Base-by-base conservation (phyloP, 768 basidiomycete species). In the Lyophyllum semitale region DNA sequence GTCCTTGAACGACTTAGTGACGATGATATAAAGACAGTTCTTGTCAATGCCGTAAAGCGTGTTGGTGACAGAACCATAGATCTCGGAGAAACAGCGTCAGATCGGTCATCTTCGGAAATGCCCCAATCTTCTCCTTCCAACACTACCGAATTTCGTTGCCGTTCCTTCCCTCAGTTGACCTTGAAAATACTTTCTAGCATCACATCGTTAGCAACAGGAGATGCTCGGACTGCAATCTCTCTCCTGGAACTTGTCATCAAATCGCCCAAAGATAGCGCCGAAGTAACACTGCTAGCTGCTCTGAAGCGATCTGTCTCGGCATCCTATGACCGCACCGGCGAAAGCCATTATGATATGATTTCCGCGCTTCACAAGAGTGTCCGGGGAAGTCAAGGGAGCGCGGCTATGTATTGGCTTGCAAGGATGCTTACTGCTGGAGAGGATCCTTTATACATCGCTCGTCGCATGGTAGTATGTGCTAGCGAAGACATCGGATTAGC, bases 401-500 rank as follows among this genome's bases (percentile, higher is more conserved):
- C 91, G 0, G 92, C 92, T 6, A 72, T 93, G 76, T 95, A 94
- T 67, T 95, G 92, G 91, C 77, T 95, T 20, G 91, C 91, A 9
- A 81, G 89, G 47, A 93, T 93, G 91, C 74, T 93, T 30, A 80
- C 76, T 32, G 87, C 82, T 25, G 91, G 91, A 18, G 91, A 93
- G 67, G 91, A 94, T 68, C 89, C 92, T 3, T 61, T 91, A 44
- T 94, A 82, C 61, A 80, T 93, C 54, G 87, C 84, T 6, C 76
- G 90, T 32, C 77, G 90, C 51, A 81, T 91, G 76, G 76, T 89
- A 4, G 88, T 92, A 7, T 85, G 89, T 60, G 91, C 93, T 2
- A 90, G 89, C 59, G 93, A 95, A 68, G 93, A 95, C 65, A 82
- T 95, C 37, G 92, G 93, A 0, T 72, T 92, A 7, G 91, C 91